Evolutionary conservation across 495 filamentous ascomycete genomes (phyloP).

Genomic region (Aspergillus funiculosus): DNA sequence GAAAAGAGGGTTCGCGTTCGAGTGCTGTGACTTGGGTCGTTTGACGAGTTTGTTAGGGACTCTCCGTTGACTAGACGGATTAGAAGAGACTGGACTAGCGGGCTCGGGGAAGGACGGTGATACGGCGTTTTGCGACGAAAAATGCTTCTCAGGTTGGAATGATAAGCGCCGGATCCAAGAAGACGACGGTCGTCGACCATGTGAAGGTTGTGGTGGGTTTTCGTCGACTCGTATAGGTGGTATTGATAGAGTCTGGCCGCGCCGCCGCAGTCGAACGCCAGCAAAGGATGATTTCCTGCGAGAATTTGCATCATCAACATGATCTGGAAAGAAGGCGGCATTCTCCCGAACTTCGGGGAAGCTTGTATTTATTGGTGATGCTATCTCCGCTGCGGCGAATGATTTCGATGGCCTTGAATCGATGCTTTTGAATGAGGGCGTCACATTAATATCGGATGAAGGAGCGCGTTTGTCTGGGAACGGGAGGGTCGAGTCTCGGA

Average conservation of each 20-base stretch:
- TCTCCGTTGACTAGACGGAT: conserved; percentile 41
- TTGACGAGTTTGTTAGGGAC: conserved; percentile 86
- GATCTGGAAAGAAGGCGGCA: conserved; percentile 3
- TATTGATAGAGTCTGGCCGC: conserved; percentile 38
- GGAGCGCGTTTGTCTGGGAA: conserved; percentile 20
- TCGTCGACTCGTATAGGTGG: conserved; percentile 29
- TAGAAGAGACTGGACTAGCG: conserved; percentile 55
- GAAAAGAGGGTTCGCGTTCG: conserved; percentile 31
- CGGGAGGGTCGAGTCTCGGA: conserved; percentile 28
- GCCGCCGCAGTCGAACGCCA: conserved; percentile 41
- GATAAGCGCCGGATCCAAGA: conserved; percentile 78
- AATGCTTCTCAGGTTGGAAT: conserved; percentile 64
- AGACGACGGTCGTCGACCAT: conserved; percentile 46
- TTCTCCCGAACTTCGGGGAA: conserved; percentile 10
- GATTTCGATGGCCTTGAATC: conserved; percentile 25
- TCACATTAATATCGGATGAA: conserved; percentile 15
- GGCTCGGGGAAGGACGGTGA: conserved; percentile 68
- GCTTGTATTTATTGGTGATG: conserved; percentile 9
- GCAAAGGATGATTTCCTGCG: conserved; percentile 47
- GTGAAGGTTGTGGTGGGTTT: conserved; percentile 32
- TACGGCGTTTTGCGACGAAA: conserved; percentile 60
- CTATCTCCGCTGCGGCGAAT: conserved; percentile 16
- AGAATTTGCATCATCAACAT: conserved; percentile 17
- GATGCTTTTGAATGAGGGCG: conserved; percentile 21
- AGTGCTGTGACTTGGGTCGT: conserved; percentile 60